phyloP scores from a whole-genome alignment of 2,329 filamentous ascomycete genomes.

The Sporothrix dimorphospora region DNA sequence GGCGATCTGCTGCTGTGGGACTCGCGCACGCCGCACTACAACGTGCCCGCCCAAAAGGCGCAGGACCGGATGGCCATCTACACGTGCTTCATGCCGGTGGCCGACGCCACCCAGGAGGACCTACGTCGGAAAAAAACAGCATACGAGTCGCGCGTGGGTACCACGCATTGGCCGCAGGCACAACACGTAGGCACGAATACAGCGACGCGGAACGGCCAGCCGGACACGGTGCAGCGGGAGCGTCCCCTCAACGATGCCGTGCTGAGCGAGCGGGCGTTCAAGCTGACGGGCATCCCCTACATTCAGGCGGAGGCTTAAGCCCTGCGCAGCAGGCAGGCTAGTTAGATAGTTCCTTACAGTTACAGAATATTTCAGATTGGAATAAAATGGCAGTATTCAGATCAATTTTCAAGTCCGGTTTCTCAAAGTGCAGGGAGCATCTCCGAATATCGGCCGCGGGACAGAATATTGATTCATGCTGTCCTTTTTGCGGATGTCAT shows the following conservation, averaged over 20 bases:
- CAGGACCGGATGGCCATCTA: slow-evolving; percentile 44
- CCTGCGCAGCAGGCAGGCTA: background rate
- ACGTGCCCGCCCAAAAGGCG: slow-evolving; percentile 41
- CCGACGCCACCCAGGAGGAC: slow-evolving; percentile 36
- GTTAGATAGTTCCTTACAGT: too few species aligned
- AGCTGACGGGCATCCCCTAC: slow-evolving; percentile 11
- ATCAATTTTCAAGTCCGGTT: too few species aligned
- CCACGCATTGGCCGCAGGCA: background rate
- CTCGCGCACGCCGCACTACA: slow-evolving; percentile 48
- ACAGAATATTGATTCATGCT: too few species aligned
- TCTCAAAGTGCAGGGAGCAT: too few species aligned
- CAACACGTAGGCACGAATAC: background rate
- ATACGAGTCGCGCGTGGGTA: background rate
- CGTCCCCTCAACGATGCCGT: background rate
- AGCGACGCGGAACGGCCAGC: background rate
- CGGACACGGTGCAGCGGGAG: slow-evolving; percentile 2
- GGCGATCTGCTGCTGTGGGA: slow-evolving; percentile 50
- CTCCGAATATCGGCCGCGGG: too few species aligned
- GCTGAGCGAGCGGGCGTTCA: slow-evolving; percentile 11
- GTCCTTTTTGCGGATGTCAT: too few species aligned
- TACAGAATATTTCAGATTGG: too few species aligned
- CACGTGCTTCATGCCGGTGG: slow-evolving; percentile 48
- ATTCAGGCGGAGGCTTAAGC: background rate
- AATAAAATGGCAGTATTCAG: too few species aligned
- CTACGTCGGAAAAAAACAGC: background rate